Conservation (phyloP, 306 rosid genomes). For the Medicago ruthenica region DNA sequence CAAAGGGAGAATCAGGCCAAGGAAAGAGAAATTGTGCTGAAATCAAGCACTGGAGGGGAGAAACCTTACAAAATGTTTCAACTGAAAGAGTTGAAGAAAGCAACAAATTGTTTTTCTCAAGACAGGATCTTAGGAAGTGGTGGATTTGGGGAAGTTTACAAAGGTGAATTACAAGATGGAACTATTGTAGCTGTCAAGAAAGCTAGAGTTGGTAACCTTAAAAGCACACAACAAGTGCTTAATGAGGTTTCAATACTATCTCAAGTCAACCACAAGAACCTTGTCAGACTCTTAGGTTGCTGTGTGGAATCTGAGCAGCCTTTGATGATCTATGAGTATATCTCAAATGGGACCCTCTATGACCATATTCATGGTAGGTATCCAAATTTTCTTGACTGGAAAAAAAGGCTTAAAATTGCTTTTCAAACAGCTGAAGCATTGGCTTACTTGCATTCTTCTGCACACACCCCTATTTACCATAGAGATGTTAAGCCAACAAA, state of each 20-base stretch:
- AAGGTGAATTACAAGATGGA: slow-evolving; percentile 82
- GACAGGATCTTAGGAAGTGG: slow-evolving; percentile 80
- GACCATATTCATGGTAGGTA: slow-evolving; percentile 82
- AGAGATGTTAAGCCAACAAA: slow-evolving; percentile 98
- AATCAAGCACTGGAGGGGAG: slow-evolving; percentile 58
- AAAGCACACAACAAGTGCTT: slow-evolving; percentile 88
- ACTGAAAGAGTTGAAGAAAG: slow-evolving; percentile 82
- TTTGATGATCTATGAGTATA: slow-evolving; percentile 88
- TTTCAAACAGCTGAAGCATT: slow-evolving; percentile 89
- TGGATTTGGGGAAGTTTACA: slow-evolving; percentile 92
- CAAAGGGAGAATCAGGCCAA: slow-evolving; percentile 53
- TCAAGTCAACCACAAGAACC: slow-evolving; percentile 89
- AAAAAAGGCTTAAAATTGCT: slow-evolving; percentile 82
- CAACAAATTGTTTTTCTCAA: slow-evolving; percentile 72
- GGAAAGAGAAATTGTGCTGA: slow-evolving; percentile 67
- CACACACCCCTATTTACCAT: slow-evolving; percentile 89
- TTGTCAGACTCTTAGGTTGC: slow-evolving; percentile 86
- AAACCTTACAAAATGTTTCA: slow-evolving; percentile 69
- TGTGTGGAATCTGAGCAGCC: slow-evolving; percentile 89
- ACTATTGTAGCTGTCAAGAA: slow-evolving; percentile 83
- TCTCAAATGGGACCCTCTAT: slow-evolving; percentile 91
- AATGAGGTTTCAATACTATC: slow-evolving; percentile 94
- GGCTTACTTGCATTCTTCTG: slow-evolving; percentile 83
- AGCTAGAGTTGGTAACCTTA: slow-evolving; percentile 86
- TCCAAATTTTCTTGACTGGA: slow-evolving; percentile 77